A percentile compares a stretch with the other conserved stretches of the same genome.
Conservation (phyloP, 192 early-diverging fungal genomes). For the Geranomyces michiganensis region DNA sequence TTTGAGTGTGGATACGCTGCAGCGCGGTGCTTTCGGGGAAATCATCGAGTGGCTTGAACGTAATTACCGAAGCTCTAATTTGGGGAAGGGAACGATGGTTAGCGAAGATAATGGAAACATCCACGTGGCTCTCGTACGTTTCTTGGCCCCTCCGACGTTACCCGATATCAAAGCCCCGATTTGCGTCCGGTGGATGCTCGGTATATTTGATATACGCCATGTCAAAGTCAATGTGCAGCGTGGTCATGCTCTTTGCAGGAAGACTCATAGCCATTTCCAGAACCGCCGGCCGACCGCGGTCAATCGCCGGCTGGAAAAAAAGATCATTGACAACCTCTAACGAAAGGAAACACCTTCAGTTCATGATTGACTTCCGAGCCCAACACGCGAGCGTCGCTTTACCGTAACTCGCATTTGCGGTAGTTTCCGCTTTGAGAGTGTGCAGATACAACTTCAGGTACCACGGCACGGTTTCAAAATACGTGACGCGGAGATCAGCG, state of each 20-base stretch:
- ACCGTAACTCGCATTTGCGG: conserved; percentile 5
- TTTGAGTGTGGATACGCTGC: conserved; percentile 49
- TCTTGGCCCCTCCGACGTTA: background rate
- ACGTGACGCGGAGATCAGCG: conserved; percentile 53
- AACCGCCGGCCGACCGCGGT: conserved; percentile 78
- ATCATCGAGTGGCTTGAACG: conserved; percentile 13
- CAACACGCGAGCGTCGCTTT: background rate
- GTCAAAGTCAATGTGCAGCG: conserved; percentile 81
- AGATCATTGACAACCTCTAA: conserved; percentile 54
- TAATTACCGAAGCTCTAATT: conserved; percentile 10
- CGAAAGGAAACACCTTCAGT: background rate
- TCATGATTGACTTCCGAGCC: background rate
- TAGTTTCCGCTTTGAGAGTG: conserved; percentile 66
- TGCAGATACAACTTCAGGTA: conserved; percentile 88
- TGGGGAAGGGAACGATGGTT: background rate
- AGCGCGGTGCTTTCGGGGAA: background rate
- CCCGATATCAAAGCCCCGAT: conserved; percentile 92
- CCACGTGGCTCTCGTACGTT: too few species aligned
- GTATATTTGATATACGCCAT: conserved; percentile 93
- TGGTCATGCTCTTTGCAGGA: conserved; percentile 69
- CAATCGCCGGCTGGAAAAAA: conserved; percentile 73
- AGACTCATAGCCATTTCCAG: conserved; percentile 73
- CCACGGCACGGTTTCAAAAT: conserved; percentile 88
- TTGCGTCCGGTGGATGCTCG: conserved; percentile 95
- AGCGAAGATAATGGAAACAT: background rate